Evolutionary conservation across 441 rosid genomes (phyloP), one percentile per base, ranked within the genome.

Genomic region (Cnidoscolus chayamansa): DNA sequence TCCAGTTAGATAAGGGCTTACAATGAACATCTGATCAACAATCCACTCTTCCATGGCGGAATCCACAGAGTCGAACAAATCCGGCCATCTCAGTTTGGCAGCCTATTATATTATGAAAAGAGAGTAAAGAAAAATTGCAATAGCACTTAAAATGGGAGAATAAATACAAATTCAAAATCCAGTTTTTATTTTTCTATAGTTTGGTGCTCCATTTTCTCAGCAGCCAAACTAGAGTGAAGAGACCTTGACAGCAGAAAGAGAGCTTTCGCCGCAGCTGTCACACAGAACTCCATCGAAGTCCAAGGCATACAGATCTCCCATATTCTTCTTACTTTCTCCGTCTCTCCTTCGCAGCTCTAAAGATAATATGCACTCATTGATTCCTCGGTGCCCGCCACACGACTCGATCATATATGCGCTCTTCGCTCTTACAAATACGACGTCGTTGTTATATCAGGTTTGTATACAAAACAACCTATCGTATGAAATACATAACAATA

Each of bases 231-330:
- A 57, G 54, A 47, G 0, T 56, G 65, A 0, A 15, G 56, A 43
- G 9, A 88, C 97, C 97, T 90, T 94, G 78, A 94, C 89, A 67
- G 97, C 97, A 61, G 97, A 92, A 65, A 90, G 86, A 50, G 97
- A 88, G 86, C 97, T 94, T 79, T 92, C 98, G 32, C 97, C 97
- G 60, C 97, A 94, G 68, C 95, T 90, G 75, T 90, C 96, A 70
- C 97, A 92, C 73, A 94, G 82, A 80, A 94, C 91, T 76, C 98
- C 97, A 65, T 94, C 98, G 81, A 94, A 92, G 82, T 94, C 97
- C 87, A 94, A 83, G 72, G 97, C 97, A 71, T 90, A 94, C n/a
- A 94, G 84, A 76, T 91, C 94, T 72, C 88, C 96, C 96, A 93
- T 93, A 77, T 72, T 60, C 11, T 12, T 65, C 40, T 25, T 11